Evolutionary conservation across 2,329 filamentous ascomycete species (phyloP), one percentile per base, ranked within the genome.

Genomic region (Aureobasidium namibiae): DNA sequence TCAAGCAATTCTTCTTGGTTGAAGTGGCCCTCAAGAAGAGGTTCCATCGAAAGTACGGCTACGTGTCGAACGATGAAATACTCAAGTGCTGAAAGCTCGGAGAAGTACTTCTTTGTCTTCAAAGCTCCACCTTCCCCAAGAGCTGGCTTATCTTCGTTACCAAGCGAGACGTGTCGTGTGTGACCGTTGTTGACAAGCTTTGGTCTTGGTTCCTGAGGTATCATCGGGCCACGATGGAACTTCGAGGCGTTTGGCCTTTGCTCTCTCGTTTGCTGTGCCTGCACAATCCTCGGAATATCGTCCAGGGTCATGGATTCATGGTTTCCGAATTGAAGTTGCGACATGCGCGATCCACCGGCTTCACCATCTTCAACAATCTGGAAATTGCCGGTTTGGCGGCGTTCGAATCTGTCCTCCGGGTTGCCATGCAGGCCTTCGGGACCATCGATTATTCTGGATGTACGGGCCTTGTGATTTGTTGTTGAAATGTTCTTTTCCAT

Each of bases 31-130:
- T 95, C 91, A 5, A 99, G 80, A 72, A 97, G 80, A 7, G 94
- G 91, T 65, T 96, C 90, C 86, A 99, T 95, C 0, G 90, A 92
- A 61, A 99, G 78, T 6, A 99, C 94, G 10, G 94, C 94, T 60
- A 97, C 85, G 67, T 97, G 92, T 26, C 94, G 87, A 46, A 97
- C 89, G 67, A 97, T 97, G 72, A 99, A 97, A 70, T 96, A 97
- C 70, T 99, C 94, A 31, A 99, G 78, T 0, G 90, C 91, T 2
- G 94, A 95, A 6, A 99, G 81, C 70, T 99, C 94, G 0, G 94
- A 96, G 71, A 99, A 99, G 75, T 95, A 99, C 66, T 87, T 89
- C 69, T 92, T 90, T 6, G 82, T 78, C 21, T 82, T 76, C 9
- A 75, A 75, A 34, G 88, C 84, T 9, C 72, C 68, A 10, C 74